Conservation (phyloP, 164 flowering plant genomes). For the Piper betle region DNA sequence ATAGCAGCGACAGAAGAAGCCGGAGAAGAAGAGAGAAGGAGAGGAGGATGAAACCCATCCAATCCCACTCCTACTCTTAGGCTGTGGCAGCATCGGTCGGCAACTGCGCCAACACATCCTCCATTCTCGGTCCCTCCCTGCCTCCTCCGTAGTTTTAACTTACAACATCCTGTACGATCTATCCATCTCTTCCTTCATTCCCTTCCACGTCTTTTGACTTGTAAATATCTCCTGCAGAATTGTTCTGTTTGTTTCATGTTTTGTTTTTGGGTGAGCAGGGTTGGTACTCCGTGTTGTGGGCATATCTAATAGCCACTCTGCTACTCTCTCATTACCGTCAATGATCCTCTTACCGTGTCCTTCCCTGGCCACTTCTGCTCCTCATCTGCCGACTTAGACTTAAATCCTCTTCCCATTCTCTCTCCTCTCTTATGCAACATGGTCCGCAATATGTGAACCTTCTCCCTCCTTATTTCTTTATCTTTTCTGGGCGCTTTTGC, state of each 20-base stretch:
- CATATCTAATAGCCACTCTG: constrained; percentile 64
- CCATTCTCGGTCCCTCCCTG: no score
- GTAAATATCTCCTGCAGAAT: neutral
- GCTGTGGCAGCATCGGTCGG: no score
- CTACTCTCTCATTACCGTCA: constrained; percentile 26
- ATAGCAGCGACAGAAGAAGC: no score
- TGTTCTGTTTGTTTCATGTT: no score
- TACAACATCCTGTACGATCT: neutral
- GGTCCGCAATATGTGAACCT: neutral
- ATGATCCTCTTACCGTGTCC: constrained; percentile 29
- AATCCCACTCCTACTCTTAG: no score
- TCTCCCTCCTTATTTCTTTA: neutral
- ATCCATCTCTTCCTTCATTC: neutral
- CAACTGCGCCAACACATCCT: no score
- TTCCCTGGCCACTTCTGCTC: constrained; percentile 32
- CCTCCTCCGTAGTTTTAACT: no score
- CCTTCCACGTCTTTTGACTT: neutral
- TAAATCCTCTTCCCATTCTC: constrained; percentile 42
- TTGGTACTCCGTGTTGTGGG: constrained; percentile 62
- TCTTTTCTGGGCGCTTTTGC: constrained; percentile 1
- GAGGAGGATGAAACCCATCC: no score
- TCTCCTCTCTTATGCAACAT: constrained; percentile 5
- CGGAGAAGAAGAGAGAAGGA: no score
- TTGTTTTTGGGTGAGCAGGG: no score
- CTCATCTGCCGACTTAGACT: constrained; percentile 43